These are phyloP conservation scores for Jackrogersella multiformis DNA, from an alignment of 495 filamentous ascomycete species.

Conservation along the genomic window DNA sequence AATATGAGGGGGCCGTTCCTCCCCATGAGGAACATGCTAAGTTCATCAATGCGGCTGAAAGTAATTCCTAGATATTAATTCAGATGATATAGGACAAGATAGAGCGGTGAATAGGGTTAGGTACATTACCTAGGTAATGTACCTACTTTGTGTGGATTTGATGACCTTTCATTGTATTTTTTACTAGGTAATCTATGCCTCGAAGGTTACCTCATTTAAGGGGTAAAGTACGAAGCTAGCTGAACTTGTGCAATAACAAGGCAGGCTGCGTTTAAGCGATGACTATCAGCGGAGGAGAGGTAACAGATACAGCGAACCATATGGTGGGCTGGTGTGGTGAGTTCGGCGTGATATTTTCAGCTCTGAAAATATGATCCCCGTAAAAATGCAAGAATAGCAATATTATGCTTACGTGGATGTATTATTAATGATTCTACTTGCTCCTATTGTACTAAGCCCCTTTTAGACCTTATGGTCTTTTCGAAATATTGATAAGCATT, in stretches of 20 bases:
- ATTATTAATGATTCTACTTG: background rate
- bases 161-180: background rate
- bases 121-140: background rate
- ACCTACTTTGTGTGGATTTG: background rate
- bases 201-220: background rate
- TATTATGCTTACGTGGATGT: background rate
- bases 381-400: background rate
- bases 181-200: background rate
- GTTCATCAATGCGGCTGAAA: slow-evolving; percentile 10
- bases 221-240: background rate
- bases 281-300: background rate
- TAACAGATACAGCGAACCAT: background rate
- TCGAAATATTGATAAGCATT: no score
- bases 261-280: background rate
- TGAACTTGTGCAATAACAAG: background rate
- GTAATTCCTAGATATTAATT: background rate
- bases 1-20: background rate
- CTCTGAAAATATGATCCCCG: background rate
- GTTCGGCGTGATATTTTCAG: background rate
- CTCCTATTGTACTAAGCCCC: no score
- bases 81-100: background rate
- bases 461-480: no score
- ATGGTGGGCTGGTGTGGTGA: no score
- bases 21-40: background rate
- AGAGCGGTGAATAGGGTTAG: background rate